phyloP scores from a whole-genome alignment of 2,329 filamentous ascomycete species.

The Epicoccum nigrum region DNA sequence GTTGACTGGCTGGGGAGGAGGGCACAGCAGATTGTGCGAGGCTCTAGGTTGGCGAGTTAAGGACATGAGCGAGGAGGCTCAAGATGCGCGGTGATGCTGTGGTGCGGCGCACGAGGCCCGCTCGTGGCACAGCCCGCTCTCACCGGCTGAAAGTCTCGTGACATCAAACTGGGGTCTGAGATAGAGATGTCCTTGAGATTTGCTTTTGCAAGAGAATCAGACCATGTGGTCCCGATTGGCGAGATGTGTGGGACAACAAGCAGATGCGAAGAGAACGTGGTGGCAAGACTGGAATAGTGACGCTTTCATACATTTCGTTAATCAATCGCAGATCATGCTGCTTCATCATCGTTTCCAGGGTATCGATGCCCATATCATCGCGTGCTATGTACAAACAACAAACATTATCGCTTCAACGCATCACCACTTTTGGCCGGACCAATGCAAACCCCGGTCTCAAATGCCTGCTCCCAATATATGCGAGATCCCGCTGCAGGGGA shows the following conservation, averaged over 20 bases:
- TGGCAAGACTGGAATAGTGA: slow-evolving; percentile 11
- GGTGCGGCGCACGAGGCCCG: slow-evolving; percentile 7
- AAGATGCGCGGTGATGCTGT: neutral
- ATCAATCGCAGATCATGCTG: slow-evolving; percentile 14
- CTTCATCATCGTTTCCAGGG: slow-evolving; percentile 10
- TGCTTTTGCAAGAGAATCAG: neutral
- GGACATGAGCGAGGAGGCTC: slow-evolving; percentile 14
- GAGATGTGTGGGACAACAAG: neutral
- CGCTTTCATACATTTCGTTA: slow-evolving; percentile 18
- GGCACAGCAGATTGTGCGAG: slow-evolving; percentile 1
- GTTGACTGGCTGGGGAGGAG: slow-evolving; percentile 6
- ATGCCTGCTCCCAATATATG: slow-evolving; percentile 17
- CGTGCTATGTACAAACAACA: slow-evolving; percentile 14
- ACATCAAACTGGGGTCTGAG: neutral
- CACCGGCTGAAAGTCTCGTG: slow-evolving; percentile 6
- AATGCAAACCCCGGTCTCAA: slow-evolving; percentile 17
- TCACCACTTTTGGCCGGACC: slow-evolving; percentile 13
- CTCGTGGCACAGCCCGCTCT: slow-evolving; percentile 4
- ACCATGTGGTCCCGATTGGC: neutral
- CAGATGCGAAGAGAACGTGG: neutral
- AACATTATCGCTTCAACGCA: slow-evolving; percentile 15
- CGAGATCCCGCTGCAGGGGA: slow-evolving; percentile 20
- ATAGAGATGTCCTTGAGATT: neutral
- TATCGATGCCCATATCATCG: slow-evolving; percentile 14
- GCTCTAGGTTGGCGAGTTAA: slow-evolving; percentile 4